Conservation (phyloP, 495 filamentous ascomycete species). For the Penicillium angulare region DNA sequence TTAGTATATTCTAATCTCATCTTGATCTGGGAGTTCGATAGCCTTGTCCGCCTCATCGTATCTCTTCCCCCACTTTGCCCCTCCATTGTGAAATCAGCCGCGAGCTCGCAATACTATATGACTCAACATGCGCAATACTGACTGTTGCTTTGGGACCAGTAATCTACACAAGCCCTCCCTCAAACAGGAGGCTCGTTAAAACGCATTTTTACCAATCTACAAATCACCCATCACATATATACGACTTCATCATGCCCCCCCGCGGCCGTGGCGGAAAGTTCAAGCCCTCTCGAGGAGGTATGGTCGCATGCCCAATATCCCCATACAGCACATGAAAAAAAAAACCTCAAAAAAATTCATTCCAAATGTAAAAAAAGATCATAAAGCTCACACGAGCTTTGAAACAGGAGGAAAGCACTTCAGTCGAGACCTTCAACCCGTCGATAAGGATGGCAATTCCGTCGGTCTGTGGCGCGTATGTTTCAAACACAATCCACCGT, state of each 20-base stretch:
- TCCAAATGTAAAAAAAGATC: no score
- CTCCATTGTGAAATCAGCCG: background rate
- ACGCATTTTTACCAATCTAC: no score
- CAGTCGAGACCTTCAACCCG: slow-evolving; percentile 81
- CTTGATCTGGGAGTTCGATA: background rate
- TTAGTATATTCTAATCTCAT: no score
- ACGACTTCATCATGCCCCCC: slow-evolving; percentile 43
- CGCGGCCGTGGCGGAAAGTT: slow-evolving; percentile 87
- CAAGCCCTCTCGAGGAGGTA: slow-evolving; percentile 91
- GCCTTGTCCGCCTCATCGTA: background rate
- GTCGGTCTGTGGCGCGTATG: slow-evolving; percentile 75
- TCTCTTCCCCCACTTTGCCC: background rate
- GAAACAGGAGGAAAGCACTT: slow-evolving; percentile 90
- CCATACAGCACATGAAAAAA: background rate
- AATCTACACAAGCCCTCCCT: no score
- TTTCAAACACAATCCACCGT: slow-evolving; percentile 2
- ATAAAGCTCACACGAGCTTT: no score
- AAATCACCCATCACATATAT: background rate
- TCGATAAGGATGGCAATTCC: slow-evolving; percentile 79
- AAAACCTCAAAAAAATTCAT: background rate
- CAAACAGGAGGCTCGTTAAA: no score
- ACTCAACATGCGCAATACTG: background rate
- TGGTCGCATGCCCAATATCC: slow-evolving; percentile 23
- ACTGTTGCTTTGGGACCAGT: background rate
- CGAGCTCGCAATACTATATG: background rate